Percentiles rank a stretch among this genome's conserved stretches.
Evolutionary conservation across 495 filamentous ascomycete genomes (phyloP).

Genomic region (Aspergillus avenaceus): DNA sequence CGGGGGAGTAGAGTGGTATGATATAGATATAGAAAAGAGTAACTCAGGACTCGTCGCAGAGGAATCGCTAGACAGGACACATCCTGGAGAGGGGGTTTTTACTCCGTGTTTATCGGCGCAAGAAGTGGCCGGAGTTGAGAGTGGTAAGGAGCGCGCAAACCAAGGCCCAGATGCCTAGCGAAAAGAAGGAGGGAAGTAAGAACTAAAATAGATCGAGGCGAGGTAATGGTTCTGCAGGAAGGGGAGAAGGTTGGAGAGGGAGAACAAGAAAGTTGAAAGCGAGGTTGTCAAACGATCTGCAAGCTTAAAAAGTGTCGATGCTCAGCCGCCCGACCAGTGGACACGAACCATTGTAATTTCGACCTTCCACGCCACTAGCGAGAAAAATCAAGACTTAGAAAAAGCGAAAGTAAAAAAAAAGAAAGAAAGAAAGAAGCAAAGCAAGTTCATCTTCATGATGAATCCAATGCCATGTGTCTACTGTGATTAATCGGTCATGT

Average conservation of each 20-base stretch:
- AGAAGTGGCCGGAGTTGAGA: neutral
- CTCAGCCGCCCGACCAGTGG: neutral
- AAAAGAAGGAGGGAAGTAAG: neutral
- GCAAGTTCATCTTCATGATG: neutral
- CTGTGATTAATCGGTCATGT: neutral
- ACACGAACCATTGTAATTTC: neutral
- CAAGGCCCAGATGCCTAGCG: no score
- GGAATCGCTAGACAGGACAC: conserved; percentile 18
- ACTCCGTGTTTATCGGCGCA: neutral
- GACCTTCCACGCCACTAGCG: neutral
- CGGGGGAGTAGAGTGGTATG: neutral
- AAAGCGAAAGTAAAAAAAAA: neutral
- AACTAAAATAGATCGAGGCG: neutral
- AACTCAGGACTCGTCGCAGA: conserved; percentile 12
- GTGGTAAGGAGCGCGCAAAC: neutral
- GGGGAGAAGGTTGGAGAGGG: conserved; percentile 3
- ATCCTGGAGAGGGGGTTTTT: conserved; percentile 12
- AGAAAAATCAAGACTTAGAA: neutral
- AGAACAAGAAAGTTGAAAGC: conserved; percentile 18
- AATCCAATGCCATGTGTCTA: neutral
- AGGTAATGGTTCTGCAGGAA: conserved; percentile 8
- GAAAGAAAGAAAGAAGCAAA: neutral
- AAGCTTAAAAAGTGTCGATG: neutral
- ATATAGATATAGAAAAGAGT: neutral
- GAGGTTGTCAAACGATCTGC: neutral